Evolutionary conservation across 2,329 filamentous ascomycete genomes (phyloP).

Genomic region (Epichloe sp.): DNA sequence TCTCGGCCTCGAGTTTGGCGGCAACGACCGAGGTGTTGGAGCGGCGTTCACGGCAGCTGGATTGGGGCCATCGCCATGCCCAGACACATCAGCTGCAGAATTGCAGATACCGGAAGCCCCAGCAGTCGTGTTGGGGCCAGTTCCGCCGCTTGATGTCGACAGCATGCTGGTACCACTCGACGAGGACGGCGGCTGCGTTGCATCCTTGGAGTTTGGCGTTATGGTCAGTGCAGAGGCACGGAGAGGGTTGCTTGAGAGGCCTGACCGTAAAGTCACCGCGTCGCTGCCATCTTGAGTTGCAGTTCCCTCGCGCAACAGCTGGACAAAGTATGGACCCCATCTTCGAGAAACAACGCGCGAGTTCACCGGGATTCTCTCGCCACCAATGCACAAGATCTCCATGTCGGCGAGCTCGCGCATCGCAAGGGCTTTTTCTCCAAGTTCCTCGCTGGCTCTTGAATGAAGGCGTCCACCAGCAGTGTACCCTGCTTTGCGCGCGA

Average conservation of each 20-base stretch:
- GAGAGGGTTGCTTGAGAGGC: conserved; percentile 40
- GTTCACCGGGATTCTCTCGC: conserved; percentile 86
- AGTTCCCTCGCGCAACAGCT: conserved; percentile 72
- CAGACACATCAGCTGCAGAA: conserved; percentile 20
- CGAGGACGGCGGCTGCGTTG: conserved; percentile 26
- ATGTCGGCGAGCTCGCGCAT: conserved; percentile 87
- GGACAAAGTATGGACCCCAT: conserved; percentile 95
- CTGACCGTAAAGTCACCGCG: conserved; percentile 59
- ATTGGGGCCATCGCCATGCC: conserved; percentile 29
- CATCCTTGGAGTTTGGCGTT: conserved; percentile 49
- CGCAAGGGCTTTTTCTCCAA: conserved; percentile 67
- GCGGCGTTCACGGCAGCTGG: conserved; percentile 35
- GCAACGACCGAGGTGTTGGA: conserved; percentile 42
- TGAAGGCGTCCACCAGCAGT: conserved; percentile 66
- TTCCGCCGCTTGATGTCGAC: conserved; percentile 18
- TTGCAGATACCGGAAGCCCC: conserved; percentile 21
- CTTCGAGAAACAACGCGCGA: conserved; percentile 75
- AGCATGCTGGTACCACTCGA: conserved; percentile 31
- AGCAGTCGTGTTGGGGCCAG: background rate
- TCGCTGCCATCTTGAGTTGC: conserved; percentile 61
- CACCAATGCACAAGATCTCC: conserved; percentile 86
- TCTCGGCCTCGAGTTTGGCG: conserved; percentile 58
- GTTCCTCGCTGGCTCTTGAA: conserved; percentile 65
- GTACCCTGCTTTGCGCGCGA: conserved; percentile 46
- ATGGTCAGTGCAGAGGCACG: conserved; percentile 80